Base-by-base conservation (phyloP, 2,329 filamentous ascomycete genomes). In the Pezizomycotina sp. region DNA sequence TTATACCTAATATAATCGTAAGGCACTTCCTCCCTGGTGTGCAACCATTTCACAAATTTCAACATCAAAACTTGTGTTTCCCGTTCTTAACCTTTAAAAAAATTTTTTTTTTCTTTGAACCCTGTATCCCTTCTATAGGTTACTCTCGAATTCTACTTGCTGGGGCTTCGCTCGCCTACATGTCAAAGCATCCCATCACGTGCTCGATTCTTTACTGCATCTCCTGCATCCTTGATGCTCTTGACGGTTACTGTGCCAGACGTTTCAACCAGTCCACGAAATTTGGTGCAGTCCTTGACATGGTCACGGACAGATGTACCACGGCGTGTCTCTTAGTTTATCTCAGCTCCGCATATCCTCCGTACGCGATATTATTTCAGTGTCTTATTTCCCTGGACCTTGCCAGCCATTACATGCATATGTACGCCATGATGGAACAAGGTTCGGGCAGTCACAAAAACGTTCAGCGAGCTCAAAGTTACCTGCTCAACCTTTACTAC, bases 251-350 rank as follows among this genome's bases (percentile, higher is more conserved):
- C 52, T 84, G 84, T n/a, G 89, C 89, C 39, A 75, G 81, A 30
- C 64, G 70, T 52, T 76, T 86, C 56, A 72, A 92, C 53, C 89
- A 98, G 60, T 86, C 80, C 23, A 95, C 89, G 36, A 79, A 79
- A 47, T 98, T 98, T 57, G 89, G 89, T 47, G 89, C 86, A 20
- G 86, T 98, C 21, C 68, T 98, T 47, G 89, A 98, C 62, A 98
- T 98, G 89, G 86, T 98, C 44, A 98, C 89, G 12, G 89, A 98
- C 60, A 77, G 89, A 43, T 95, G 89, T 65, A 95, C 86, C 19
- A 98, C 89, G 3, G 75, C 86, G 2, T 98, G 89, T 59, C 62
- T 98, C 50, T 71, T 98, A 31, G 84, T 95, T 32, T 98, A 95
- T 63, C 62, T 98, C 45, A 82, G 81, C 25, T 91, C 82, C 9